Evolutionary conservation across 495 filamentous ascomycete species (phyloP).

Genomic region (Talaromyces trachyspermus): DNA sequence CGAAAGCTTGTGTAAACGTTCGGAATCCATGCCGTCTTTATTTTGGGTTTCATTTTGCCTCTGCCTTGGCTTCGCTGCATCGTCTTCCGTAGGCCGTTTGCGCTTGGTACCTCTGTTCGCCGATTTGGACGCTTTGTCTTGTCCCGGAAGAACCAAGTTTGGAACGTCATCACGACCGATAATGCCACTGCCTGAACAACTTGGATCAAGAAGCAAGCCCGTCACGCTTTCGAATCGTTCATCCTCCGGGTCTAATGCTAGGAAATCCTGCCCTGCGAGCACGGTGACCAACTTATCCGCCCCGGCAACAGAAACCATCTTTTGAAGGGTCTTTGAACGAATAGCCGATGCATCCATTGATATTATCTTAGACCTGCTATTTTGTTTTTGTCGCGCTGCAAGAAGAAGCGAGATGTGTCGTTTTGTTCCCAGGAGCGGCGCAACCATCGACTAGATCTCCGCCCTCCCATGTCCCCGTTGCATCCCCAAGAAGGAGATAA

Average conservation of each 20-base stretch:
- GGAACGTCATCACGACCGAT: conserved; percentile 75
- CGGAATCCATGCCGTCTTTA: conserved; percentile 16
- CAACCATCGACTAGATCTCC: conserved; percentile 84
- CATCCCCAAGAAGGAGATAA: conserved; percentile 58
- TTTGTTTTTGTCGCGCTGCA: conserved; percentile 15
- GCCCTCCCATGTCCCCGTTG: conserved; percentile 29
- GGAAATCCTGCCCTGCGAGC: conserved; percentile 67
- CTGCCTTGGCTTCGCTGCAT: conserved; percentile 24
- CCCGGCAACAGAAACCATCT: conserved; percentile 74
- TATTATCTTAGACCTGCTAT: conserved; percentile 23
- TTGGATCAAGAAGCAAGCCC: conserved; percentile 79
- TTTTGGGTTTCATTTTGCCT: conserved; percentile 30
- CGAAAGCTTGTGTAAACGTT: conserved; percentile 63
- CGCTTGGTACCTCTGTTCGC: conserved; percentile 33
- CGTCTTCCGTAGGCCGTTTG: conserved; percentile 20
- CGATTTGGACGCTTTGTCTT: conserved; percentile 7
- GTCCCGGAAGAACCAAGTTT: conserved; percentile 41
- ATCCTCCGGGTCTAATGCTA: conserved; percentile 58
- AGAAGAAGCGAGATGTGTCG: conserved; percentile 83
- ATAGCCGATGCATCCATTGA: conserved; percentile 35
- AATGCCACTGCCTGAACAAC: conserved; percentile 91
- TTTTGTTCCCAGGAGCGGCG: conserved; percentile 94
- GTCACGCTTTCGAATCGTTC: conserved; percentile 50
- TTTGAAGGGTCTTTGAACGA: conserved; percentile 64
- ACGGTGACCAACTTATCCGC: conserved; percentile 57